Conservation (phyloP, 345 rosid species). For the Carallia brachiata region DNA sequence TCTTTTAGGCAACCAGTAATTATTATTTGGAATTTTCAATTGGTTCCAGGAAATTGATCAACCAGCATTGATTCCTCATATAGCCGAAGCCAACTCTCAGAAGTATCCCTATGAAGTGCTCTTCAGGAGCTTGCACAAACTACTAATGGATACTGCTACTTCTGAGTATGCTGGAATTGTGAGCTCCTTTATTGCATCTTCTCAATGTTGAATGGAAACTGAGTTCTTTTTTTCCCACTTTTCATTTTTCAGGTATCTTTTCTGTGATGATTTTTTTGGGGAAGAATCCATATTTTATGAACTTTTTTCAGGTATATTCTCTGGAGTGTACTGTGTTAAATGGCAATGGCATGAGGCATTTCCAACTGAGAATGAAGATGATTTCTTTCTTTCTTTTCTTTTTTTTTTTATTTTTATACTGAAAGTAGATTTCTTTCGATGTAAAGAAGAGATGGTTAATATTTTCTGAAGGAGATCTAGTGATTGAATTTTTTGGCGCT, state of each 20-base stretch:
- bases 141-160: slow-evolving; percentile 98
- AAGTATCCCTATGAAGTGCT: slow-evolving; percentile 98
- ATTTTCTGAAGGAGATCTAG: too few species aligned
- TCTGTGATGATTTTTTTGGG: slow-evolving; percentile 94
- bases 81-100: slow-evolving; percentile 92
- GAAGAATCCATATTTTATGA: slow-evolving; percentile 88
- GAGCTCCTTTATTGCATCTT: slow-evolving; percentile 20
- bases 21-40: slow-evolving; percentile 10
- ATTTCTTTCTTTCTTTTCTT: too few species aligned
- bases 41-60: slow-evolving; percentile 88
- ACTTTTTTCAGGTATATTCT: slow-evolving; percentile 70
- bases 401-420: neutral
- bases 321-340: neutral
- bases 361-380: neutral
- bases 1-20: slow-evolving; percentile 10
- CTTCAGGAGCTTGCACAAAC: slow-evolving; percentile 91
- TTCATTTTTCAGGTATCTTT: slow-evolving; percentile 66
- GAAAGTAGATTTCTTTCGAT: neutral
- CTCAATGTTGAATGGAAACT: slow-evolving; percentile 6
- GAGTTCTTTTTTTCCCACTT: neutral
- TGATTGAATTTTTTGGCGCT: neutral
- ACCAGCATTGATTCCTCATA: slow-evolving; percentile 97
- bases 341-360: neutral
- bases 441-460: neutral
- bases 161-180: slow-evolving; percentile 67